Conservation (phyloP, 2,329 filamentous ascomycete species). For the Periglandula ipomoeae region DNA sequence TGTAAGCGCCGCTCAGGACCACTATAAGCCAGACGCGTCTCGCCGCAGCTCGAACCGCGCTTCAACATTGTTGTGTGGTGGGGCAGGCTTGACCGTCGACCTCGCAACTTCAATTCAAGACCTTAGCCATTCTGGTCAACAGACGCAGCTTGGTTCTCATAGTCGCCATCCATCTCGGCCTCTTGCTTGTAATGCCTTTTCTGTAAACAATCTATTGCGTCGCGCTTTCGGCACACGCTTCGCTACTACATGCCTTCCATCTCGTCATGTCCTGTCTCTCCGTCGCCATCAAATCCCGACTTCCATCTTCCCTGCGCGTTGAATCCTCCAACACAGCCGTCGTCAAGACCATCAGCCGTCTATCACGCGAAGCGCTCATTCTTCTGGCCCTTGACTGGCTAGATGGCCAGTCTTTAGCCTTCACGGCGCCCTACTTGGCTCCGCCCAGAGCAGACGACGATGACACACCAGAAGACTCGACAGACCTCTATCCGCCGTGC, state of each 20-base stretch:
- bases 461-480: slow-evolving; percentile 48
- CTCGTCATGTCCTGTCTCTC: slow-evolving; percentile 45
- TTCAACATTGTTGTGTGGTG: slow-evolving; percentile 1
- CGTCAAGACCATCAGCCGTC: slow-evolving; percentile 55
- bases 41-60: too few relatives aligned
- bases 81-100: neutral
- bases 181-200: neutral
- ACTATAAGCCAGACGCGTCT: neutral
- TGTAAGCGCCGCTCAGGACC: too few relatives aligned
- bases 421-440: slow-evolving; percentile 32
- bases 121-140: neutral
- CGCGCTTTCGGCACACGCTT: neutral
- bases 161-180: neutral
- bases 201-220: neutral
- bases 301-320: slow-evolving; percentile 63
- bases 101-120: neutral
- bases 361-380: slow-evolving; percentile 64
- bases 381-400: slow-evolving; percentile 72
- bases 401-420: slow-evolving; percentile 51
- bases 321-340: slow-evolving; percentile 55
- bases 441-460: slow-evolving; percentile 20
- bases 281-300: slow-evolving; percentile 60
- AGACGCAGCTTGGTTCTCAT: neutral
- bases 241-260: neutral
- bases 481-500: slow-evolving; percentile 61